Evolutionary conservation across 139 green algal species (phyloP).

Genomic region (Eudorina sp.): DNA sequence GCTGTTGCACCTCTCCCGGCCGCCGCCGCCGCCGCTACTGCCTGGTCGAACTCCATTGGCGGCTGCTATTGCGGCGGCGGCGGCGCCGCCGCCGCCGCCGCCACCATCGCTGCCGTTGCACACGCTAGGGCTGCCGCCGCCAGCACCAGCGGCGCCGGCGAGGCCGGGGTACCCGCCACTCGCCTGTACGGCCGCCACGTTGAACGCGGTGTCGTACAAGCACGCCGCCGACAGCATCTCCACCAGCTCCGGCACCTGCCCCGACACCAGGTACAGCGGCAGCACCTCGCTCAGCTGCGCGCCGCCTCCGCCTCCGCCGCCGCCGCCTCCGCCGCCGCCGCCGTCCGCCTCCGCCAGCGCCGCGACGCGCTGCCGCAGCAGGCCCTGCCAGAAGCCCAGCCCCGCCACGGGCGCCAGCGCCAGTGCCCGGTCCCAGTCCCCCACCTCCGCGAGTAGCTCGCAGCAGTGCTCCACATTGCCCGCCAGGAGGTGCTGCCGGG

Average conservation of each 20-base stretch:
- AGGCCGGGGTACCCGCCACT: constrained; percentile 26
- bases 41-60: too few species aligned
- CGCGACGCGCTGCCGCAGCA: constrained; percentile 45
- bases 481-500: constrained; percentile 52
- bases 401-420: constrained; percentile 49
- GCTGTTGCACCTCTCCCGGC: constrained; percentile 2
- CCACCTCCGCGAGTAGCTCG: constrained; percentile 53
- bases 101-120: neutral
- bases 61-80: too few species aligned
- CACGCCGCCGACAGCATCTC: constrained; percentile 41
- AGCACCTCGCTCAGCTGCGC: constrained; percentile 48
- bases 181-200: constrained; percentile 54
- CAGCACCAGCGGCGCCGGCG: neutral
- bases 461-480: constrained; percentile 61
- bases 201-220: constrained; percentile 46
- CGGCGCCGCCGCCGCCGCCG: neutral
- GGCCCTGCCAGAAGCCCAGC: constrained; percentile 45
- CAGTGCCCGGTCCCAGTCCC: constrained; percentile 57
- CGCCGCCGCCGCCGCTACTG: too few species aligned
- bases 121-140: neutral
- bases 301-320: too few species aligned
- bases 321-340: too few species aligned
- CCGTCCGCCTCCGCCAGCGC: constrained; percentile 14
- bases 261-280: constrained; percentile 53
- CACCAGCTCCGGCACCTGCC: constrained; percentile 25